Evolutionary conservation across 108 stramenopile species (phyloP), one percentile per base, ranked within the genome.

Genomic region (Chaetoceros muelleri): DNA sequence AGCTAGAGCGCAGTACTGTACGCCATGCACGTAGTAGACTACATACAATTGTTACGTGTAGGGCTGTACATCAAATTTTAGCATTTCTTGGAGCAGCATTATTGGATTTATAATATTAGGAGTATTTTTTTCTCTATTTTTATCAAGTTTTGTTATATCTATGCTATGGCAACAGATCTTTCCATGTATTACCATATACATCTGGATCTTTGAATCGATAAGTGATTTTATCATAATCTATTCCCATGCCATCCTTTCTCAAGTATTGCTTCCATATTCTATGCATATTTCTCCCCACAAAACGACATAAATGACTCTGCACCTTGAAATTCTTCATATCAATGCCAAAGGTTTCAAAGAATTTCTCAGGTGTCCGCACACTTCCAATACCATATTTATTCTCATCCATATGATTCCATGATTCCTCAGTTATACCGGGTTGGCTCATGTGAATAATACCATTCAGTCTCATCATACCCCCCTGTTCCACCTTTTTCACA

Each of bases 281-380:
- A 29, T 80, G 79, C 85, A 91, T 91, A 0, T 81, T 79, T 57
- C 71, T 76, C 0, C 90, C 90, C 1, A 93, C 92, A 82, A 89
- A 94, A 10, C 66, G 25, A 84, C 92, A 94, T n/a, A 94, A 60
- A 34, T 87, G 62, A 49, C 73, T 55, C 53, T 87, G 81, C 29
- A 86, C 80, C 21, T 64, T 89, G 53, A 85, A 74, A 19, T 68
- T 59, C 7, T 87, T 75, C 3, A 79, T 73, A 48, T 94, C 85
- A 57, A 94, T 90, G 16, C 87, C 88, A 69, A 87, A 90, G 0
- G 74, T 62, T 19, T 82, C 67, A 59, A 84, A 94, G 52, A 94
- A 94, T 44, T 48, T 64, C 40, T 84, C 68, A 22, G 76, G 66
- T n/a, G 75, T 68, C 16, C 92, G 63, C 21, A 79, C 86, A 26